Conservation (phyloP, 306 rosid genomes). For the Glycine soja region DNA sequence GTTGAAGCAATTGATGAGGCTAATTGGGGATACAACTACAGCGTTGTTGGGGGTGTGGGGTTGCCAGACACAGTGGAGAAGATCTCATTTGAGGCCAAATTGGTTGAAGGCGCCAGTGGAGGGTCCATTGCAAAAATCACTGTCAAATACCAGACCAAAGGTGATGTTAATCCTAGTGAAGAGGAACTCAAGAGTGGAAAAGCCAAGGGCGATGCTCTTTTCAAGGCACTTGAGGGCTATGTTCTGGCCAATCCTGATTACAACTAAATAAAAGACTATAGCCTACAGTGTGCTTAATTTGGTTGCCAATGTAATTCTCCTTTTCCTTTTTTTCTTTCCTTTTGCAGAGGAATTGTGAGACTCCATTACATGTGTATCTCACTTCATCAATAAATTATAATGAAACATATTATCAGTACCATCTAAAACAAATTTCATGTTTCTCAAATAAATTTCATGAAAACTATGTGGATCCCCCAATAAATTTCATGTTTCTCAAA, state of each 20-base stretch:
- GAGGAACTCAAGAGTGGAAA: slow-evolving; percentile 44
- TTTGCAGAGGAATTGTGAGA: not conserved
- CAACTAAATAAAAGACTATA: slow-evolving; percentile 18
- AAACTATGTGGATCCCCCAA: too few species aligned
- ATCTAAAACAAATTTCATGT: not conserved
- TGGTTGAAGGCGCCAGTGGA: slow-evolving; percentile 45
- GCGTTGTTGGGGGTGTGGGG: slow-evolving; percentile 48
- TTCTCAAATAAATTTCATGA: too few species aligned
- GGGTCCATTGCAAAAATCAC: slow-evolving; percentile 47
- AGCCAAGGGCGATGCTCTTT: slow-evolving; percentile 51
- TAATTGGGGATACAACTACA: slow-evolving; percentile 43
- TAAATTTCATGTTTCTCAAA: too few species aligned
- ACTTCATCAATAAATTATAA: slow-evolving; percentile 11
- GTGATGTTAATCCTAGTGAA: slow-evolving; percentile 38
- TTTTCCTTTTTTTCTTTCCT: too few species aligned
- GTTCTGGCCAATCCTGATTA: slow-evolving; percentile 49
- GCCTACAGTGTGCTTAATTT: slow-evolving; percentile 16
- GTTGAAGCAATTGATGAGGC: slow-evolving; percentile 44
- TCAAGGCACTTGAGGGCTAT: slow-evolving; percentile 56
- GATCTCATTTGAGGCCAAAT: slow-evolving; percentile 43
- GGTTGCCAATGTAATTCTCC: slow-evolving; percentile 9
- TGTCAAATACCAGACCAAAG: slow-evolving; percentile 39
- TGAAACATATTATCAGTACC: not conserved
- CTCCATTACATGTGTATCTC: not conserved
- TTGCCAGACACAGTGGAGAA: slow-evolving; percentile 49